Evolutionary conservation across 2,329 filamentous ascomycete species (phyloP), one percentile per base, ranked within the genome.

Genomic region (Colletotrichum sp.): DNA sequence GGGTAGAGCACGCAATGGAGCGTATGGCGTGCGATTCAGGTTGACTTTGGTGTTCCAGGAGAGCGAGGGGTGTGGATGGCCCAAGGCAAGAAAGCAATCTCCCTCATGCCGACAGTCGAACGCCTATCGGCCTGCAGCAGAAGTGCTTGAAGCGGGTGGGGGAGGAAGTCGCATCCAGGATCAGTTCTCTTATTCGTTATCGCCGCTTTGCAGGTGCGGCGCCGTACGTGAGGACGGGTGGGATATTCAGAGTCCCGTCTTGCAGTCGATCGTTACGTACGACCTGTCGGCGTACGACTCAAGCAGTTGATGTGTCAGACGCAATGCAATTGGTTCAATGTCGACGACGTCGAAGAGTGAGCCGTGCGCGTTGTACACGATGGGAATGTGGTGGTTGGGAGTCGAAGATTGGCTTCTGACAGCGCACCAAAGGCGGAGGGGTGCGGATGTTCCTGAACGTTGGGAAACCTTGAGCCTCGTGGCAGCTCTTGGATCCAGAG

Each of bases 381-480:
- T 61, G 69, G 25, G 19, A 15, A 8, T 66, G 25, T 36, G 52
- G 19, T 44, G 39, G 66, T 22, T 67, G 62, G 57, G 32, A 25
- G 25, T 13, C 13, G 19, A 22, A 63, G 61, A 16, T 55, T 69
- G 39, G 57, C 30, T 70, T 70, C 66, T 59, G 66, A 70, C 30
- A 27, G 67, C 39, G 59, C 32, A n/a, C 13, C n/a, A n/a, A 34
- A 7, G 61, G 59, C 36, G 67, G 71, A 27, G 34, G 32, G 44
- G 52, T 9, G 39, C 36, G 64, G 34, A 61, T 36, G 62, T 75
- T 75, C 67, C 67, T 74, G 71, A 30, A 32, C 32, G 12, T 32
- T 63, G 57, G 67, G 29, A 57, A 72, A 68, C 36, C 55, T 72
- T 72, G 69, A 65, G 52, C 72, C 62, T 71, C 68, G 29, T 67